Base-by-base conservation (phyloP, 2,329 filamentous ascomycete species). In the Didymella pomorum region DNA sequence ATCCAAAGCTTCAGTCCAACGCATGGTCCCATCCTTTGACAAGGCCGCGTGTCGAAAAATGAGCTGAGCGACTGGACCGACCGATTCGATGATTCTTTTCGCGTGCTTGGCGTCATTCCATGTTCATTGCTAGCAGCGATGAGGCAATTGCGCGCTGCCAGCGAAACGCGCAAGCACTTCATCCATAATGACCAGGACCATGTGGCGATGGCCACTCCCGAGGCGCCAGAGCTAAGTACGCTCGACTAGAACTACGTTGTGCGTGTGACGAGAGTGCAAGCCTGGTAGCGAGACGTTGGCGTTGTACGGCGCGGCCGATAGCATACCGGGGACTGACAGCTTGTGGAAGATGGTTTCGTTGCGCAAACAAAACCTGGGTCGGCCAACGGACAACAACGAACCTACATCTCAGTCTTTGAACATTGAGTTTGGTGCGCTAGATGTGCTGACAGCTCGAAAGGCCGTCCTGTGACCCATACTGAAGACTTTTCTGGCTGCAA, bases 241-340 rank as follows among this genome's bases (percentile, higher is more conserved):
- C 54, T 59, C 33, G 35, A 55, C 56, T 25, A 50, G 20, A 41
- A 42, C 26, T 29, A 20, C 44, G 41, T 33, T 49, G 33, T 49
- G 31, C 28, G 12, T 49, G 37, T 31, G 37, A 31, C 37, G 25
- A 21, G 20, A 42, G 23, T 49, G 29, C 55, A 59, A 60, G 16
- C 41, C 56, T 46, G 71, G 72, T 75, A 75, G 66, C 73, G 70
- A 74, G 62, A 48, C 51, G 63, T 61, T 69, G 63, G 67, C 61
- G 68, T 73, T 56, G 67, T 66, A 71, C 71, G 65, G 71, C 43
- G 66, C 69, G 68, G 68, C 70, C 70, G 72, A 74, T 71, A 60
- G 61, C 63, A 67, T 68, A 53, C 68, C 64, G 56, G 44, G 48
- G 51, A 59, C 46, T 50, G 55, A 51, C 50, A 55, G 53, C 41